Percentiles rank a stretch among this genome's conserved stretches.
Evolutionary conservation across 495 filamentous ascomycete species (phyloP).

Genomic region (Talaromyces wortmannii): DNA sequence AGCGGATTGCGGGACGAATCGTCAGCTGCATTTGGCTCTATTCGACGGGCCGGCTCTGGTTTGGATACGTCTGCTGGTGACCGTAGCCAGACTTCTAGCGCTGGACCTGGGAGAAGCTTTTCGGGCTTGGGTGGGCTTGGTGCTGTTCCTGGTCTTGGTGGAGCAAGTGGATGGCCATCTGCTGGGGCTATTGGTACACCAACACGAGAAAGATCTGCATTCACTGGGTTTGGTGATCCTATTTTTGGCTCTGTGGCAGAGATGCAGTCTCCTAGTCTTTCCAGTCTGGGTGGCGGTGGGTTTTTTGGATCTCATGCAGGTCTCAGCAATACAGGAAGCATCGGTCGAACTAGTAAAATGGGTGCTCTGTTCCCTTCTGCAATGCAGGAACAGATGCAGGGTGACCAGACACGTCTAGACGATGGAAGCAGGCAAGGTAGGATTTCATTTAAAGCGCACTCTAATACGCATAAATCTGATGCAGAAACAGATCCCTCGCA

Average conservation of each 20-base stretch:
- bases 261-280: slow-evolving; percentile 66
- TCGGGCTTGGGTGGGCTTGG: slow-evolving; percentile 56
- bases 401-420: slow-evolving; percentile 43
- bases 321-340: slow-evolving; percentile 40
- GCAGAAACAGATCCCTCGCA: slow-evolving; percentile 17
- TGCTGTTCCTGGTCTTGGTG: slow-evolving; percentile 52
- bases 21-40: slow-evolving; percentile 39
- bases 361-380: slow-evolving; percentile 78
- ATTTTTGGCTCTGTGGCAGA: slow-evolving; percentile 68
- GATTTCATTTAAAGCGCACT: not conserved
- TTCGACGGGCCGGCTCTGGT: slow-evolving; percentile 40
- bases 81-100: slow-evolving; percentile 84
- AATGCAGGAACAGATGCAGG: slow-evolving; percentile 82
- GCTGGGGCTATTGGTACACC: slow-evolving; percentile 62
- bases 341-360: slow-evolving; percentile 73
- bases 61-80: slow-evolving; percentile 66
- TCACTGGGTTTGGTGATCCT: slow-evolving; percentile 62
- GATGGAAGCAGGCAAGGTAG: slow-evolving; percentile 25
- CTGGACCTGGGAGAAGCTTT: slow-evolving; percentile 63
- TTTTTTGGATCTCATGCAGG: slow-evolving; percentile 45
- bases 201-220: slow-evolving; percentile 61
- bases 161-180: slow-evolving; percentile 56
- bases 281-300: slow-evolving; percentile 49
- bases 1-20: slow-evolving; percentile 46
- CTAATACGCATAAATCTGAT: not conserved